Conservation (phyloP, 176 grass and related monocot genomes). For the Elaeis guineensis region DNA sequence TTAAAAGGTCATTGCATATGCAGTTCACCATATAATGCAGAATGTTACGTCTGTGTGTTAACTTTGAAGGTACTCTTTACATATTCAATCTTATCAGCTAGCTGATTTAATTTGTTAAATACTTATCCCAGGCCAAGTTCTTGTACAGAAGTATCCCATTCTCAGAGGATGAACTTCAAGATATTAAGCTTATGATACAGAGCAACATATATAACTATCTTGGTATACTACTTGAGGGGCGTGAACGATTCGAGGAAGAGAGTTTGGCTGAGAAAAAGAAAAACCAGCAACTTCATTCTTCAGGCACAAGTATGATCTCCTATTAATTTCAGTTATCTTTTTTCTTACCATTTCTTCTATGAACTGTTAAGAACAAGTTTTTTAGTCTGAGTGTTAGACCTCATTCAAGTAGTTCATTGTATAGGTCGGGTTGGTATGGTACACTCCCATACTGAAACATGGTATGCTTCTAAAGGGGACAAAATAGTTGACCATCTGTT, state of each 20-base stretch:
- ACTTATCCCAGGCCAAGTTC: constrained; percentile 57
- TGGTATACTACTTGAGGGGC: constrained; percentile 74
- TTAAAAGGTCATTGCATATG: no score
- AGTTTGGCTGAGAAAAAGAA: constrained; percentile 45
- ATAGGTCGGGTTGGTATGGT: no score
- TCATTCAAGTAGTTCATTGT: no score
- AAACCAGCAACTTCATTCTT: constrained; percentile 30
- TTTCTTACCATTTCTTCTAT: no score
- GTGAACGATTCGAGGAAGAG: constrained; percentile 86
- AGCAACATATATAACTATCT: constrained; percentile 90
- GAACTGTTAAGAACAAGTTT: no score
- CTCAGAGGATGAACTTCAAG: constrained; percentile 59
- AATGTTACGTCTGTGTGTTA: background rate
- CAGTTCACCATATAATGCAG: no score
- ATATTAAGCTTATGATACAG: constrained; percentile 86
- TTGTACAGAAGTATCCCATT: constrained; percentile 73
- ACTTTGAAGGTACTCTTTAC: background rate
- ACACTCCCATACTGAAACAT: no score
- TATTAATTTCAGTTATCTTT: no score
- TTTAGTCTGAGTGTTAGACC: no score
- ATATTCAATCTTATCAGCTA: background rate
- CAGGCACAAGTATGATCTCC: constrained; percentile 37
- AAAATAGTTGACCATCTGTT: no score
- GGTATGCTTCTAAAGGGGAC: no score
- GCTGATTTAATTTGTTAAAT: constrained; percentile 23